Percentiles rank a stretch among this genome's conserved stretches.
Conservation (phyloP, 2,329 filamentous ascomycete genomes). For the Colletotrichum chrysophilum region DNA sequence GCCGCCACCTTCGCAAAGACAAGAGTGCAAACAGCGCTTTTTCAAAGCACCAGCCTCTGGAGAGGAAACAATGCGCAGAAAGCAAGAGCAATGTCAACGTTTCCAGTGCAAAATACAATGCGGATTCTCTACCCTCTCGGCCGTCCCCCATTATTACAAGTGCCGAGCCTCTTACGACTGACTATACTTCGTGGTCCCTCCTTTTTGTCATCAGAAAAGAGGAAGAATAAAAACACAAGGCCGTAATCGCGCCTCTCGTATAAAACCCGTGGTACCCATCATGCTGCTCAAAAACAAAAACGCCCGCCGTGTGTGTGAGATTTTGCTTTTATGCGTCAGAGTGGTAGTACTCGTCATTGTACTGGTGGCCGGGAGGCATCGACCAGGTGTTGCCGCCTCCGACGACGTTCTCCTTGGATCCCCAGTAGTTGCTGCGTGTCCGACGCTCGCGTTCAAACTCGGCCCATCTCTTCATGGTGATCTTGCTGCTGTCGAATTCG, state of each 20-base stretch:
- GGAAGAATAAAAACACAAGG: not conserved
- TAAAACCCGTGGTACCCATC: constrained; percentile 9
- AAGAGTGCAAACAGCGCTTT: not conserved
- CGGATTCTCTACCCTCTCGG: not conserved
- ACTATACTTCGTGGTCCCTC: not conserved
- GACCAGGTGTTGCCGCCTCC: constrained; percentile 48
- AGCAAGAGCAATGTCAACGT: not conserved
- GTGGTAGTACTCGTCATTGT: constrained; percentile 59
- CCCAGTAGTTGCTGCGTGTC: constrained; percentile 55
- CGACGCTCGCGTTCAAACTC: constrained; percentile 83
- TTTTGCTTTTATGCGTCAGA: constrained; percentile 49
- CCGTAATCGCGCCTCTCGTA: constrained; percentile 14
- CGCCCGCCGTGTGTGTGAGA: constrained; percentile 3
- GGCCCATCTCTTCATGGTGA: constrained; percentile 98
- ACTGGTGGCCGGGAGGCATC: constrained; percentile 46
- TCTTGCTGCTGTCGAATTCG: constrained; percentile 98
- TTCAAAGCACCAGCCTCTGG: not conserved
- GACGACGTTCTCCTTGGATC: constrained; percentile 55
- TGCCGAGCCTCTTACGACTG: not conserved
- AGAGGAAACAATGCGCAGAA: not conserved
- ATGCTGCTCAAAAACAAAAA: constrained; percentile 15
- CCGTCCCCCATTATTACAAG: constrained; percentile 16
- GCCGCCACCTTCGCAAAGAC: not conserved
- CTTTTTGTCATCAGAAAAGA: not conserved
- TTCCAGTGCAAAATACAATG: not conserved